Conservation (phyloP, 1,284 basidiomycete genomes). For the Leucoagaricus sp. region DNA sequence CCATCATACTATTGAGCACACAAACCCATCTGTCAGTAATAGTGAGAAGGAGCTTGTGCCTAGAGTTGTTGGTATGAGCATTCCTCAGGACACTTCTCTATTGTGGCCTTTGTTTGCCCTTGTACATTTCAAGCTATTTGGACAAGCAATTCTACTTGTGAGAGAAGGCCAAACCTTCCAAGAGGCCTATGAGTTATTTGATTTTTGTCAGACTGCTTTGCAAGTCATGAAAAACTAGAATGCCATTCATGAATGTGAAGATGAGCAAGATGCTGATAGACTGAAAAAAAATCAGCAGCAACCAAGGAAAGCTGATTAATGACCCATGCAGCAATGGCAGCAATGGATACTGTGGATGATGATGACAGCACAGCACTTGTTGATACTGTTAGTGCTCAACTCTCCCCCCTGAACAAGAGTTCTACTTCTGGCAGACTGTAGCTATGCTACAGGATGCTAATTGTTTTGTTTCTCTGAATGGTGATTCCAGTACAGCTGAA, state of each 20-base stretch:
- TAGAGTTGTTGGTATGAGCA: conserved; percentile 13
- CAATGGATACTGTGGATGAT: too few species aligned
- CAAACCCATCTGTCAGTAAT: conserved; percentile 12
- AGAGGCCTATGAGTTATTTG: neutral
- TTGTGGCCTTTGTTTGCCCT: conserved; percentile 7
- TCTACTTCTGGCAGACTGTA: too few species aligned
- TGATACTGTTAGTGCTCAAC: too few species aligned
- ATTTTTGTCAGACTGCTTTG: conserved; percentile 15
- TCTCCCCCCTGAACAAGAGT: too few species aligned
- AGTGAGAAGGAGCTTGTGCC: conserved; percentile 20
- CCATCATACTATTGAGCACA: conserved; percentile 23
- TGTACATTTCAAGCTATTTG: conserved; percentile 18
- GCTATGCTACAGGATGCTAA: too few species aligned
- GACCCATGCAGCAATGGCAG: too few species aligned
- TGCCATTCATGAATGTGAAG: conserved; percentile 33
- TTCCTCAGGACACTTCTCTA: conserved; percentile 19
- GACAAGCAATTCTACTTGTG: neutral
- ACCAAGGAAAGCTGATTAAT: too few species aligned
- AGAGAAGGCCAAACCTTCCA: neutral
- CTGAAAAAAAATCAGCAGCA: too few species aligned
- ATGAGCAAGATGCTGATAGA: conserved; percentile 32
- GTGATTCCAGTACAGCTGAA: too few species aligned
- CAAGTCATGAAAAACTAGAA: conserved; percentile 32
- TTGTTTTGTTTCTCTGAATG: too few species aligned
- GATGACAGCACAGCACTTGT: too few species aligned